These are phyloP conservation scores for Escallonia rubra DNA, from an alignment of 129 eudicot genomes.

Conservation along the genomic window DNA sequence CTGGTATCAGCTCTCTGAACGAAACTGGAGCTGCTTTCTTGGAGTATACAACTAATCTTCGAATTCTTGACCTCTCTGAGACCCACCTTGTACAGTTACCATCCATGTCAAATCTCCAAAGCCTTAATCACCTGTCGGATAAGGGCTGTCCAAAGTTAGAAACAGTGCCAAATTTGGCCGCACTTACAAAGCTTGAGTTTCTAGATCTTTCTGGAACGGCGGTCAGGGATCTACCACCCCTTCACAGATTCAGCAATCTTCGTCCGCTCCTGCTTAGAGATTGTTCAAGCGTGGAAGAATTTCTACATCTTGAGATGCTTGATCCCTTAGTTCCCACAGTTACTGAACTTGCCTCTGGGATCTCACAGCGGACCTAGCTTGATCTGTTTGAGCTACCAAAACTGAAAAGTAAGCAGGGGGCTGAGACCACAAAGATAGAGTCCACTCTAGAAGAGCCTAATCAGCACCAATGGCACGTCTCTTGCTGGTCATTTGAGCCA, in stretches of 20 bases:
- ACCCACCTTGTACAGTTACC: slow-evolving; percentile 25
- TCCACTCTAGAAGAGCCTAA: slow-evolving; percentile 11
- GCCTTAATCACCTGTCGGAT: slow-evolving; percentile 29
- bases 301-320: background rate
- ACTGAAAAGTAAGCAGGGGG: slow-evolving; percentile 6
- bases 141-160: slow-evolving; percentile 21
- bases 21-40: slow-evolving; percentile 14
- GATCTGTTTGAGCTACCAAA: slow-evolving; percentile 29
- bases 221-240: slow-evolving; percentile 15
- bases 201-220: slow-evolving; percentile 44
- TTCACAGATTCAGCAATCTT: slow-evolving; percentile 21
- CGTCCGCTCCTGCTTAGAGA: slow-evolving; percentile 32
- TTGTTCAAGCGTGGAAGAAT: slow-evolving; percentile 21
- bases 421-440: slow-evolving; percentile 3
- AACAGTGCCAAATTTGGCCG: slow-evolving; percentile 11
- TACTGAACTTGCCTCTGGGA: slow-evolving; percentile 10
- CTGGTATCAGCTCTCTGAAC: slow-evolving; percentile 9
- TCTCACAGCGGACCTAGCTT: slow-evolving; percentile 16
- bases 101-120: slow-evolving; percentile 28
- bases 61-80: slow-evolving; percentile 37
- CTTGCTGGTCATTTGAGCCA: slow-evolving; percentile 11
- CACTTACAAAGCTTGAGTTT: slow-evolving; percentile 32
- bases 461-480: slow-evolving; percentile 25
- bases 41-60: slow-evolving; percentile 16
- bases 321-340: slow-evolving; percentile 13